Percentiles rank a stretch among this genome's conserved stretches.
Evolutionary conservation across 1,139 yeast genomes (phyloP).

Genomic region (Pichia sp.): DNA sequence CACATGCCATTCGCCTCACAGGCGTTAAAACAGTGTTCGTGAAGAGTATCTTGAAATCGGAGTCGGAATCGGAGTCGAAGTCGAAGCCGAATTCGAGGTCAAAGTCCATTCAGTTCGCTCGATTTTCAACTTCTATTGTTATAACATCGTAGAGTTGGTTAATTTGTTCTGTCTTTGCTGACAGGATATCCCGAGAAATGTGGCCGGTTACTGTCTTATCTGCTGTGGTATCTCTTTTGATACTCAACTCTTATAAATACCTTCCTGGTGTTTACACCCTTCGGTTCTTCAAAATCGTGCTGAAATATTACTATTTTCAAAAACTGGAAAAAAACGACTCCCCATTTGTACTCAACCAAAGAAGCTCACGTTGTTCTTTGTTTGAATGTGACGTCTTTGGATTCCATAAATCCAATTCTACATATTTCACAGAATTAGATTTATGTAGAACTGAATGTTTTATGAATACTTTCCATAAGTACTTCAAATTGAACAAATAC

Average conservation of each 20-base stretch:
- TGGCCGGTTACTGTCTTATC: too few species aligned
- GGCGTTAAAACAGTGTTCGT: too few species aligned
- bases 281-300: constrained; percentile 48
- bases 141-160: too few species aligned
- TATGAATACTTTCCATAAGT: constrained; percentile 23
- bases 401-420: constrained; percentile 78
- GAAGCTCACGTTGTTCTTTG: constrained; percentile 57
- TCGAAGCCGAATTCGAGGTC: too few species aligned
- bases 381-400: constrained; percentile 75
- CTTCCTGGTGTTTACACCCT: constrained; percentile 61
- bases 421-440: constrained; percentile 81
- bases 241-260: constrained; percentile 37
- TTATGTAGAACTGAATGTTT: constrained; percentile 64
- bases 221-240: constrained; percentile 1
- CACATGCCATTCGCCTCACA: too few species aligned
- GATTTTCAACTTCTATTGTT: too few species aligned
- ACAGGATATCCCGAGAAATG: too few species aligned
- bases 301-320: constrained; percentile 34
- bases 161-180: too few species aligned
- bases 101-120: too few species aligned
- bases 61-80: too few species aligned
- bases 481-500: constrained; percentile 1
- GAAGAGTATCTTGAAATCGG: too few species aligned
- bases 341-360: constrained; percentile 17
- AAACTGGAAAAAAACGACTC: constrained; percentile 6